Evolutionary conservation across 768 basidiomycete genomes (phyloP).

Genomic region (Hygrophoropsis aurantiaca): DNA sequence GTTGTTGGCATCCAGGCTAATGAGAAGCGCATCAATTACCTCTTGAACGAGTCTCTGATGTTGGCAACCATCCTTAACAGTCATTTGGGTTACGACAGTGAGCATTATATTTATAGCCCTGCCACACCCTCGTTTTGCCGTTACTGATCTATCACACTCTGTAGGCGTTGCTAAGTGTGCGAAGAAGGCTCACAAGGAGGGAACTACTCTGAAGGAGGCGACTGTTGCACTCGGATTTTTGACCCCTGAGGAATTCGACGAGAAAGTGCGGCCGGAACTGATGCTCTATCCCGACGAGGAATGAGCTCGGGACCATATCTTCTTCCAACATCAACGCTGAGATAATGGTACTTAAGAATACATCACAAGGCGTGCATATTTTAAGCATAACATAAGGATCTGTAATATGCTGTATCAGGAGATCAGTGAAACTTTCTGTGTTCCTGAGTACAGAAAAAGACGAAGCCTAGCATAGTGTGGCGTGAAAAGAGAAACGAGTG

Average conservation of each 20-base stretch:
- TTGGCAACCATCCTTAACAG: slow-evolving; percentile 96
- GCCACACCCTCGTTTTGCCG: not conserved
- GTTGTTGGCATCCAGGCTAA: slow-evolving; percentile 96
- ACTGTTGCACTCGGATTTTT: slow-evolving; percentile 86
- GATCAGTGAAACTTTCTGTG: not conserved
- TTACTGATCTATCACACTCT: slow-evolving; percentile 9
- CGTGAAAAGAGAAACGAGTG: not conserved
- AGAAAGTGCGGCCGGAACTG: slow-evolving; percentile 88
- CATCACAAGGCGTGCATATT: not conserved
- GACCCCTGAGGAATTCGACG: slow-evolving; percentile 89
- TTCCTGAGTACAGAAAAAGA: not conserved
- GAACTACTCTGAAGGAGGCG: slow-evolving; percentile 93
- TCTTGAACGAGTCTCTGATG: slow-evolving; percentile 96
- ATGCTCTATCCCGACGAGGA: slow-evolving; percentile 77
- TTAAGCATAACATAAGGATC: not conserved
- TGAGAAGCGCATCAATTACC: slow-evolving; percentile 84
- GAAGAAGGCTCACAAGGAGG: slow-evolving; percentile 99
- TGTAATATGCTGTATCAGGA: not conserved
- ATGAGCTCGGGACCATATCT: slow-evolving; percentile 18
- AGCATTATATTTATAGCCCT: slow-evolving; percentile 35
- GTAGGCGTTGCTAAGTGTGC: slow-evolving; percentile 96
- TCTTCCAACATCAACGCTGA: too few species aligned
- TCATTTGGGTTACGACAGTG: slow-evolving; percentile 95
- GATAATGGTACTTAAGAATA: not conserved
- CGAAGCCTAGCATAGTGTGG: not conserved